Base-by-base conservation (phyloP, 768 basidiomycete genomes). In the Suillus cothurnatus region DNA sequence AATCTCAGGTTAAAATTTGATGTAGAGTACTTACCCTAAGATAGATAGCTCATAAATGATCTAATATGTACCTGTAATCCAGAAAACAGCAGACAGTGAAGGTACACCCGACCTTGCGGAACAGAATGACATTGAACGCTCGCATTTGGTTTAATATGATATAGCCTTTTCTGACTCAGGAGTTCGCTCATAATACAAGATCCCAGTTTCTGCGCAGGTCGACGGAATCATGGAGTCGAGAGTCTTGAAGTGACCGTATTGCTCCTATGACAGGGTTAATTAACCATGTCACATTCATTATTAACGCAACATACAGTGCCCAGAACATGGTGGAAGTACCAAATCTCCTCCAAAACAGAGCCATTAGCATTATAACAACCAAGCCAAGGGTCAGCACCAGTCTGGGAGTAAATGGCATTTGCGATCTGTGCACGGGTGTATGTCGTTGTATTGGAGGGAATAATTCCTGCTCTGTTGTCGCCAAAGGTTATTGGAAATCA, bases 321-420 rank as follows among this genome's bases (percentile, higher is more conserved):
- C 62, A 81, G 74, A 49, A 91, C 87, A 72, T 92, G 89, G 69
- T 81, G 84, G 74, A 86, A 90, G 70, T 92, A 89, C 86, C 86
- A 89, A 38, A 89, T 85, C 71, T 91, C 88, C 9, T 81, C 75
- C 8, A 90, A 78, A 52, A 82, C 76, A 26, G 86, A 86, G 0
- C 86, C 85, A 70, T 45, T 87, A 85, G 14, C 76, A 26, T 26
- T 71, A 11, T 68, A 76, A 74, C 89, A 91, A 28, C 88, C 88
- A 55, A 92, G 80, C 77, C 81, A 91, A 15, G 90, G 90, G 23
- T 86, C 72, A 14, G 82, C 84, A 19, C 88, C 88, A 4, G 83
- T 87, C 70, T 88, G 88, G 0, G 83, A 78, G 64, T 80, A 81
- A 53, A 92, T 77, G 9, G 84, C 84, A 63, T 72, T 80, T 69